These are phyloP conservation scores for Fusarium sp. DNA, from an alignment of 2,329 filamentous ascomycete species.

Conservation along the genomic window DNA sequence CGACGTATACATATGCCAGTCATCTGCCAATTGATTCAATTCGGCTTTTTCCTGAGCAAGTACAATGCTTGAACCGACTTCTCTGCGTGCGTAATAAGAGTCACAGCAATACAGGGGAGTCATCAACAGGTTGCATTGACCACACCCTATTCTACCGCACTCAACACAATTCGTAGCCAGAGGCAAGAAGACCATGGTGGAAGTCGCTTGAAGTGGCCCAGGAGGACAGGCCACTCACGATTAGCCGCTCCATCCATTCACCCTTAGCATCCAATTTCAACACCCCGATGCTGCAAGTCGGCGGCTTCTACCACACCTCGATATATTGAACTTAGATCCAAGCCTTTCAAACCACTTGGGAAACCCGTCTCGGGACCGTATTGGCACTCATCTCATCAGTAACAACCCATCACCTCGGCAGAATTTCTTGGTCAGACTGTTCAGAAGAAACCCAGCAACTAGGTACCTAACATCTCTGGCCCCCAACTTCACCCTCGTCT, in stretches of 20 bases:
- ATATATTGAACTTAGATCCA: conserved; percentile 8
- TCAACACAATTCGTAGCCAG: conserved; percentile 11
- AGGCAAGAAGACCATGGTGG: conserved; percentile 1
- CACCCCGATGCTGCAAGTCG: conserved; percentile 1
- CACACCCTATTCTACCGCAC: conserved; percentile 37
- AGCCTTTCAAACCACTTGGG: neutral
- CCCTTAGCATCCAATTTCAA: conserved; percentile 12
- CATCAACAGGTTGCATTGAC: conserved; percentile 35
- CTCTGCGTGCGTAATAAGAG: conserved; percentile 5
- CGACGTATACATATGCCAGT: neutral
- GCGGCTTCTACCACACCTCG: conserved; percentile 10
- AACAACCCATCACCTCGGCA: neutral
- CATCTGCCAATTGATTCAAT: neutral
- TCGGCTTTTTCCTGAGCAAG: neutral
- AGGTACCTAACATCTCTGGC: neutral
- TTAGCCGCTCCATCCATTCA: conserved; percentile 35
- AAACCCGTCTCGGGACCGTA: neutral
- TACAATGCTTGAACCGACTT: neutral
- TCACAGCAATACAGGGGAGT: neutral
- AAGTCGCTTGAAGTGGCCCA: conserved; percentile 1
- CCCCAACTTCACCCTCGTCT: conserved; percentile 24
- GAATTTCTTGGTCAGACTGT: conserved; percentile 3
- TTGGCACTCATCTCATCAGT: conserved; percentile 5
- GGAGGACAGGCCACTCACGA: neutral
- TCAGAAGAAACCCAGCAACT: neutral